These are phyloP conservation scores for Calocybe cyanea DNA, from an alignment of 768 basidiomycete genomes.

Conservation along the genomic window DNA sequence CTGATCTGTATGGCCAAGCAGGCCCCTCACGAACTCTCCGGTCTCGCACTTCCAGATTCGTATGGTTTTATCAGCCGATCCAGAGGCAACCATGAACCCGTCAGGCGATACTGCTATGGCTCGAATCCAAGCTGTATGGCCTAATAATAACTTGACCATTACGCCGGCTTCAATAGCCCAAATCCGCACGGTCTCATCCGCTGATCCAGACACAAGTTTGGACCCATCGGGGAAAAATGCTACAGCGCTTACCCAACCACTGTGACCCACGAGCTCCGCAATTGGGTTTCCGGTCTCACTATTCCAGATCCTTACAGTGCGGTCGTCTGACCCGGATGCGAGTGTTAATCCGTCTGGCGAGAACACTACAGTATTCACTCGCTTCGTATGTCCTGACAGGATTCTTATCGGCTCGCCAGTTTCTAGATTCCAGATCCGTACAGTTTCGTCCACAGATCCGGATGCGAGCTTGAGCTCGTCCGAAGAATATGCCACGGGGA, in stretches of 20 bases:
- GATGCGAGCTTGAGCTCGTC: no score
- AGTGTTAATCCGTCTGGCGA: constrained; percentile 15
- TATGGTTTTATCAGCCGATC: neutral
- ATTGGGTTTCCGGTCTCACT: constrained; percentile 6
- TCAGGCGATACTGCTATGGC: neutral
- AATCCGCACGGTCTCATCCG: constrained; percentile 12
- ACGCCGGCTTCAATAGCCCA: constrained; percentile 9
- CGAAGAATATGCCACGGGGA: no score
- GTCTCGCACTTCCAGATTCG: neutral
- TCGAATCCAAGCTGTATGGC: neutral
- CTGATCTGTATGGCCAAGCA: neutral
- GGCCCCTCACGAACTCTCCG: neutral
- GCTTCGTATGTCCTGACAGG: no score
- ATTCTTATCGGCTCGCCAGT: no score
- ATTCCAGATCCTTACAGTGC: constrained; percentile 17
- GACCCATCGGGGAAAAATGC: constrained; percentile 14
- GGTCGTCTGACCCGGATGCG: constrained; percentile 11
- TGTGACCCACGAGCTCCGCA: constrained; percentile 6
- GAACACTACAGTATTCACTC: constrained; percentile 7
- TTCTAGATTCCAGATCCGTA: no score
- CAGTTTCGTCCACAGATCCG: no score
- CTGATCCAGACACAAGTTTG: constrained; percentile 10
- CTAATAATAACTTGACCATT: neutral
- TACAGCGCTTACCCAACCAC: constrained; percentile 3
- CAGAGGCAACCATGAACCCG: neutral